phyloP scores from a whole-genome alignment of 495 filamentous ascomycete species.

The Daldinia childiae region DNA sequence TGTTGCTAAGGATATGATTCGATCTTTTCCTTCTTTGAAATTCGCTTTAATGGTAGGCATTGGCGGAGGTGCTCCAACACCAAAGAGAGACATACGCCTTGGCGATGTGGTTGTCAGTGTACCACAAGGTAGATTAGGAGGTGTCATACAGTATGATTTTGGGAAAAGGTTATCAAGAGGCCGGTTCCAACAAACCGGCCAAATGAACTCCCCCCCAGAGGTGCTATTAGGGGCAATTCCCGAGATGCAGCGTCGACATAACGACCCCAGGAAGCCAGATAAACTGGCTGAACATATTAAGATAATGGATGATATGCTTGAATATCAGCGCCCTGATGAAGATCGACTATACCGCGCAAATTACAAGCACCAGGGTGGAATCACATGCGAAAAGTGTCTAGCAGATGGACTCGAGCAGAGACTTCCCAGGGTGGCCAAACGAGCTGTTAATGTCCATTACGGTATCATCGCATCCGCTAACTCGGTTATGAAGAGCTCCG shows the following conservation, averaged over 20 bases:
- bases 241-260: neutral
- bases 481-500: neutral
- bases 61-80: neutral
- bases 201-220: neutral
- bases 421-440: neutral
- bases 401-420: neutral
- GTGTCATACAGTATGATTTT: neutral
- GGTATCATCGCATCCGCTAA: neutral
- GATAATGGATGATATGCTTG: neutral
- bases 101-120: slow-evolving; percentile 17
- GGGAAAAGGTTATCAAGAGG: neutral
- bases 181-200: neutral
- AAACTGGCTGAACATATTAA: neutral
- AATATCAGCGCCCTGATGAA: neutral
- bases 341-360: neutral
- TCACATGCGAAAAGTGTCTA: neutral
- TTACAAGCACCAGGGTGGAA: neutral
- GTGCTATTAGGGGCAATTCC: neutral
- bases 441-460: neutral
- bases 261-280: neutral
- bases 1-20: neutral
- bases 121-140: neutral
- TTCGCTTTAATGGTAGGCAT: neutral
- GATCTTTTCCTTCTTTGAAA: neutral
- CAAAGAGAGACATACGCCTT: neutral